Evolutionary conservation across 1,284 basidiomycete genomes (phyloP), one percentile per base, ranked within the genome.

Genomic region (Malassezia obtusa): DNA sequence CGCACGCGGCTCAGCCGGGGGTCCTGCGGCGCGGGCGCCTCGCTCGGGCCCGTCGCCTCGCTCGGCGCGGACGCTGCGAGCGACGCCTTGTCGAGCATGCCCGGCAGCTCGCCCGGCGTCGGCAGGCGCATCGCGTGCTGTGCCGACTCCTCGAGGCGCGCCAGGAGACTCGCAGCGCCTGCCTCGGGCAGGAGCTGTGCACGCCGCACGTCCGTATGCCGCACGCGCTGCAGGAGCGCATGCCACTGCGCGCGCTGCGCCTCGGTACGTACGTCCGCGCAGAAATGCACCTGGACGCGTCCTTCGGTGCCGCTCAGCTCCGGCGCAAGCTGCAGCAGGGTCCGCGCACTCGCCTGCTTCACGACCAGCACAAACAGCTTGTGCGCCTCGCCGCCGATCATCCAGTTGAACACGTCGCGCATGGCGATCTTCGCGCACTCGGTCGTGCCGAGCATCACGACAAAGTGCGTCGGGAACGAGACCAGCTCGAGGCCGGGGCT

Each of bases 391-490:
- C 43, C 41, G 11, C 48, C 43, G 10, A 56, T 25, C 28, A 28
- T 43, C 22, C 36, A 45, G 26, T 31, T 24, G 33, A 17, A 12
- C 9, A 56, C 31, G 28, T 56, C 53, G 22, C 49, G 53, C 31
- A 45, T n/a, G 14, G 53, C 35, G 19, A 50, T 19, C 31, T 56
- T 50, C 14, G 21, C 17, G n/a, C 26, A 32, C 15, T 45, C 48
- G 10, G 9, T 7, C 11, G 21, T 15, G n/a, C 32, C 31, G 15
- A n/a, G 38, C 28, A 56, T 15, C 4, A 56, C 22, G 11, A 37
- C 15, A 22, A 56, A 41, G 24, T 56, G 53, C 4, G 36, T 40
- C 12, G 26, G n/a, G 41, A 56, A 56, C 6, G 41, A 45, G 15
- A 50, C 43, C 14, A 56, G 30, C 32, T 45, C 31, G 4, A 49